Evolutionary conservation across 2,329 filamentous ascomycete genomes (phyloP), one percentile per base, ranked within the genome.

Genomic region (Dryadomyces quercivorus): DNA sequence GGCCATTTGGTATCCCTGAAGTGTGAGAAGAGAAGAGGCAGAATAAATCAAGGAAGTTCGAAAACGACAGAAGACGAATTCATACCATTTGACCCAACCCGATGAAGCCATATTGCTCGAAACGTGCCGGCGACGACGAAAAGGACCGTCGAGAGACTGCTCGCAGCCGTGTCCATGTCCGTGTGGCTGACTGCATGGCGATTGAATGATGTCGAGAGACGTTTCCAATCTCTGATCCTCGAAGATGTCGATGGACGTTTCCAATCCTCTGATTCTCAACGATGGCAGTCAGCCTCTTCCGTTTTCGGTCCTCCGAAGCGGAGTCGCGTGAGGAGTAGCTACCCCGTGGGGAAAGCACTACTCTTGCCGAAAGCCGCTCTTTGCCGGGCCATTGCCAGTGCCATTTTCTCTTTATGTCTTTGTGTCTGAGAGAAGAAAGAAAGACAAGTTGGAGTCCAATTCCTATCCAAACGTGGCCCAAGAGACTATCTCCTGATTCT

Each of bases 31-130:
- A 47, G 51, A 31, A 22, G 26, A 53, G 15, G n/a, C n/a, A n/a
- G n/a, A n/a, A n/a, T n/a, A n/a, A n/a, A n/a, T n/a, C n/a, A n/a
- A 36, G 9, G 26, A 22, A 22, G 51, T 45, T 13, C 43, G 40
- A 26, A 12, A 12, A 43, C 8, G 15, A 20, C 1, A 38, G 22
- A 2, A 40, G 45, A 62, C n/a, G 3, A 5, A n/a, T n/a, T 3
- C 71, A 34, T 67, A 81, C 78, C 79, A 82, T 82, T 59, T 81
- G 78, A 6, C 79, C 79, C 15, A 82, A 66, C 15, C 79, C 79
- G 54, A 82, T 73, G 61, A 82, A 82, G 62, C 73, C 78, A 67
- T 81, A 82, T 47, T 66, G 75, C 47, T 80, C 75, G 53, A 75
- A 62, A 56, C 74, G 67, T 31, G 68, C 63, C 12, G 73, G 55